phyloP scores from a whole-genome alignment of 2,329 filamentous ascomycete genomes.

The Allantophomopsis cytisporea region DNA sequence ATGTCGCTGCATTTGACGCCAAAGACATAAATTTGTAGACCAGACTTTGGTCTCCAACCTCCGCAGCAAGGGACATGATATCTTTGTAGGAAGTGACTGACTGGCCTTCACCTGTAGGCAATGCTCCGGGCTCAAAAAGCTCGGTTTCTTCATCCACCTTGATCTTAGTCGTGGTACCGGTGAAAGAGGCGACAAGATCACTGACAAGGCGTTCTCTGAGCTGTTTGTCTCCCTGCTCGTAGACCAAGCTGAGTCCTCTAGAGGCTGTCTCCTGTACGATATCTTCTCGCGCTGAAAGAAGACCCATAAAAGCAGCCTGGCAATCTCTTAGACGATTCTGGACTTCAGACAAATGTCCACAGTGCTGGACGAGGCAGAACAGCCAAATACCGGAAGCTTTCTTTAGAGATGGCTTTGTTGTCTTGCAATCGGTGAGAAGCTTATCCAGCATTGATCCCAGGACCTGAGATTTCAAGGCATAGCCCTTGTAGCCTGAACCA shows the following conservation, averaged over 20 bases:
- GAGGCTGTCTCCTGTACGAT: constrained; percentile 93
- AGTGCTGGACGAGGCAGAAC: constrained; percentile 81
- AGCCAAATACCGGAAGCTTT: constrained; percentile 95
- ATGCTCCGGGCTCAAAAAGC: constrained; percentile 78
- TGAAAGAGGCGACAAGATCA: constrained; percentile 82
- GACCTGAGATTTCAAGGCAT: constrained; percentile 23
- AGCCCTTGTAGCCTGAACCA: constrained; percentile 33
- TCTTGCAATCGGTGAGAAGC: constrained; percentile 63
- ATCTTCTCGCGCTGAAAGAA: constrained; percentile 80
- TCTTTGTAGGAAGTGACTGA: constrained; percentile 95
- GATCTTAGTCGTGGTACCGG: constrained; percentile 57
- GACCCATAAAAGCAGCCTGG: constrained; percentile 76
- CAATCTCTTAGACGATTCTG: constrained; percentile 63
- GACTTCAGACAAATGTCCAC: constrained; percentile 63
- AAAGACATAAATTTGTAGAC: constrained; percentile 98
- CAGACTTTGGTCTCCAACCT: constrained; percentile 90
- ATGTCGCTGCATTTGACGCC: constrained; percentile 89
- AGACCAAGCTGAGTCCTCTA: constrained; percentile 79
- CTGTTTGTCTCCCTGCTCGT: constrained; percentile 75
- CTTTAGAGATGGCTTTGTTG: constrained; percentile 76
- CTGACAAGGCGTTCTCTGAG: constrained; percentile 74
- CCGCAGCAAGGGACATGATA: constrained; percentile 87
- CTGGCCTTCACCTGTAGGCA: constrained; percentile 80
- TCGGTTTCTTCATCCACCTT: constrained; percentile 87
- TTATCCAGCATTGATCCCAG: constrained; percentile 40